Evolutionary conservation across 345 rosid genomes (phyloP).

Genomic region (Draba incana): DNA sequence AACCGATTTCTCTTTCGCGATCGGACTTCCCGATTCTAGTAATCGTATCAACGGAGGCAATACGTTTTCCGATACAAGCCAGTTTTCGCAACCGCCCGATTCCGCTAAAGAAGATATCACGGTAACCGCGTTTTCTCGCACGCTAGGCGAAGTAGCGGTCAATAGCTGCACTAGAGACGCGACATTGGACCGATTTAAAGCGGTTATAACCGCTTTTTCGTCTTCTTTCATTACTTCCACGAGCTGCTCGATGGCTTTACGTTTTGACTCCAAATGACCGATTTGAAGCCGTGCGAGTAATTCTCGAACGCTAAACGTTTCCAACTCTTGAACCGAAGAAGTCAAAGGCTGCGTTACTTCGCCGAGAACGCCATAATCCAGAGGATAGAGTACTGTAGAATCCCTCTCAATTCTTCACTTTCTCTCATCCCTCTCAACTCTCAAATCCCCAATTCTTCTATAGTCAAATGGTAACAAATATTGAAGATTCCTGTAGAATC

Average conservation of each 20-base stretch:
- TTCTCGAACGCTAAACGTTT: constrained; percentile 62
- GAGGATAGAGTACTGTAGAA: too few species aligned
- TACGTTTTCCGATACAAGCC: constrained; percentile 87
- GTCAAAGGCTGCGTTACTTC: constrained; percentile 63
- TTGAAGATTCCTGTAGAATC: too few species aligned
- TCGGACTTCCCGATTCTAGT: constrained; percentile 70
- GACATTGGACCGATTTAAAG: constrained; percentile 65
- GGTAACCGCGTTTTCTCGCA: constrained; percentile 73
- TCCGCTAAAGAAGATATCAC: constrained; percentile 76
- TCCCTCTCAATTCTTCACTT: too few species aligned
- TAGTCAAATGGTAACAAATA: too few species aligned
- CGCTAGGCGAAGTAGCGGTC: constrained; percentile 72
- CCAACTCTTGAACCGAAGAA: constrained; percentile 46
- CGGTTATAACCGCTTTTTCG: constrained; percentile 64
- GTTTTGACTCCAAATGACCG: constrained; percentile 92
- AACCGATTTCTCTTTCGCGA: constrained; percentile 80
- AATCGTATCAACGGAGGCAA: constrained; percentile 86
- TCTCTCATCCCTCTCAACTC: too few species aligned
- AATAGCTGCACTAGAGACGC: constrained; percentile 76
- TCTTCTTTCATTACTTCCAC: constrained; percentile 87
- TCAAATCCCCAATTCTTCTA: too few species aligned
- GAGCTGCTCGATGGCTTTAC: constrained; percentile 73
- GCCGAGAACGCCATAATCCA: constrained; percentile 88
- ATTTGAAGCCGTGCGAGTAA: constrained; percentile 93
- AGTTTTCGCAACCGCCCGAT: constrained; percentile 76